These are phyloP conservation scores for Athelia psychrophila DNA, from an alignment of 1,284 basidiomycete species.

Conservation along the genomic window DNA sequence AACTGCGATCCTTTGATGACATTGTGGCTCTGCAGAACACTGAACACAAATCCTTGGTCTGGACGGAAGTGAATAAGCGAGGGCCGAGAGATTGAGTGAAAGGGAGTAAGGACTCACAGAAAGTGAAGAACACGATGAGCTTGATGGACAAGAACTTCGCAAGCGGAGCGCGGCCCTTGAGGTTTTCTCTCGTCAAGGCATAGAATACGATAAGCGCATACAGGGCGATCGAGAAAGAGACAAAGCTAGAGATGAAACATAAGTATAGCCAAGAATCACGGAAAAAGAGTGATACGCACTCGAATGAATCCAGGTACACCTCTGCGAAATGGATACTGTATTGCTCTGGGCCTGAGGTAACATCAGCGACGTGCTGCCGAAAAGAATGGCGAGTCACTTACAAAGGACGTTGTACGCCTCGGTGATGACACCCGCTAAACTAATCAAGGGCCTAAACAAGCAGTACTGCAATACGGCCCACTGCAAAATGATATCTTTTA, in stretches of 20 bases:
- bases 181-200: constrained; percentile 73
- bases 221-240: constrained; percentile 47
- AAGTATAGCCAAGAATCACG: too few relatives aligned
- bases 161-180: constrained; percentile 74
- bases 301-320: constrained; percentile 69
- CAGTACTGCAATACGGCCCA: constrained; percentile 86
- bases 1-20: constrained; percentile 71
- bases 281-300: constrained; percentile 49
- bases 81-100: constrained; percentile 35
- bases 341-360: not conserved
- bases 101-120: constrained; percentile 69
- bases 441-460: constrained; percentile 57
- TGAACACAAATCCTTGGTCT: constrained; percentile 36
- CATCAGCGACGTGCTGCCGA: not conserved
- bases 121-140: constrained; percentile 83
- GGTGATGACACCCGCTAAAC: constrained; percentile 76
- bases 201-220: constrained; percentile 84
- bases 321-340: constrained; percentile 58
- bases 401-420: constrained; percentile 68
- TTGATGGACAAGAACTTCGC: constrained; percentile 85
- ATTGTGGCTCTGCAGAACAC: constrained; percentile 47
- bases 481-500: constrained; percentile 23
- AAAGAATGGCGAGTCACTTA: constrained; percentile 45
- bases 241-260: too few relatives aligned
- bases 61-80: not conserved